Evolutionary conservation across 2,329 filamentous ascomycete genomes (phyloP).

Genomic region (Juglanconis sp.): DNA sequence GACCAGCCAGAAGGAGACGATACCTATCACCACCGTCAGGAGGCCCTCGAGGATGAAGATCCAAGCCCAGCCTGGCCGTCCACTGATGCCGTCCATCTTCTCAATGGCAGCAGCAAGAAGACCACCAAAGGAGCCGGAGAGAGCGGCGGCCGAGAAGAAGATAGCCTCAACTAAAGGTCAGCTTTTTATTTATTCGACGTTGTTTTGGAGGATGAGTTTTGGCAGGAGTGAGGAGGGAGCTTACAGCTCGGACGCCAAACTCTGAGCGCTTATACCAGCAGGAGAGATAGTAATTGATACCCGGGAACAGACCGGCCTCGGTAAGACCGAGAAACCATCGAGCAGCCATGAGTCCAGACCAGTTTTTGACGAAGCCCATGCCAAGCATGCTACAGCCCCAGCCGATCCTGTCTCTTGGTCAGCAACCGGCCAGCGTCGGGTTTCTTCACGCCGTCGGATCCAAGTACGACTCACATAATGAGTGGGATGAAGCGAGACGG

Average conservation of each 20-base stretch:
- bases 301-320: slow-evolving; percentile 73
- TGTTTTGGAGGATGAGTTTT: too few relatives aligned
- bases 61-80: slow-evolving; percentile 54
- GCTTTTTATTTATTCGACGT: not conserved
- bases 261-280: slow-evolving; percentile 78
- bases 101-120: slow-evolving; percentile 67
- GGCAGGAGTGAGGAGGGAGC: not conserved
- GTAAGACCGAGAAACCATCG: slow-evolving; percentile 70
- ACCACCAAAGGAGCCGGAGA: slow-evolving; percentile 72
- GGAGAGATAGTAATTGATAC: slow-evolving; percentile 66
- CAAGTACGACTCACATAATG: slow-evolving; percentile 63
- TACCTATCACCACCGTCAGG: slow-evolving; percentile 62
- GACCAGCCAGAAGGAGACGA: slow-evolving; percentile 68
- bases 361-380: slow-evolving; percentile 65
- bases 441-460: not conserved
- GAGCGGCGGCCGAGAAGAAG: slow-evolving; percentile 76
- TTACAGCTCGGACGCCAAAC: slow-evolving; percentile 62
- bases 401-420: slow-evolving; percentile 39
- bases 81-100: slow-evolving; percentile 59
- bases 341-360: slow-evolving; percentile 62
- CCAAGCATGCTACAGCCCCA: slow-evolving; percentile 69
- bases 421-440: not conserved
- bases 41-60: slow-evolving; percentile 67
- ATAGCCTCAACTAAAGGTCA: slow-evolving; percentile 44
- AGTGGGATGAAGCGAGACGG: slow-evolving; percentile 77